A percentile compares a stretch with the other conserved stretches of the same genome.
Conservation (phyloP, 2,329 filamentous ascomycete genomes). For the Paracamarosporium sp. region DNA sequence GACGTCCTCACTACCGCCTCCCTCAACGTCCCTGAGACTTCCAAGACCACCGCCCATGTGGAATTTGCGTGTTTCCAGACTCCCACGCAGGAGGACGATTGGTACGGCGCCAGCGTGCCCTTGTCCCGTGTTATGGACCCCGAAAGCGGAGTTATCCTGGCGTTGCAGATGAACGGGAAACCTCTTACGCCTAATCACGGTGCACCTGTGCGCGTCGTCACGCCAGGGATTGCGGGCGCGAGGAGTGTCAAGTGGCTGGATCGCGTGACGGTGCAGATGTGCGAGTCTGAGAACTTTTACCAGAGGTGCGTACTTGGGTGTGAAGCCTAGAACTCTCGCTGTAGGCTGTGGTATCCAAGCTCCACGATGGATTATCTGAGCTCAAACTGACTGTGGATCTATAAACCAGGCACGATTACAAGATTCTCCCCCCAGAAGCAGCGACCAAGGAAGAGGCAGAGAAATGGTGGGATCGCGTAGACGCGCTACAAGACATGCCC, state of each 20-base stretch:
- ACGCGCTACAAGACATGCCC: slow-evolving; percentile 62
- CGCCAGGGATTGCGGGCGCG: slow-evolving; percentile 61
- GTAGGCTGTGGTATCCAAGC: background rate
- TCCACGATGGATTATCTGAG: background rate
- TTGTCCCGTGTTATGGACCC: slow-evolving; percentile 30
- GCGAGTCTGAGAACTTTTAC: slow-evolving; percentile 63
- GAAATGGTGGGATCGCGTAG: slow-evolving; percentile 58
- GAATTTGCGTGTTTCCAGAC: slow-evolving; percentile 63
- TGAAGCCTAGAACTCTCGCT: background rate
- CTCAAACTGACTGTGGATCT: background rate
- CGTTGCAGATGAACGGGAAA: slow-evolving; percentile 56
- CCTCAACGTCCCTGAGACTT: slow-evolving; percentile 41
- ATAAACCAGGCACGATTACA: slow-evolving; percentile 58
- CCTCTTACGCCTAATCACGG: slow-evolving; percentile 58
- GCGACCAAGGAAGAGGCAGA: slow-evolving; percentile 57
- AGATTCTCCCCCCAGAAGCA: slow-evolving; percentile 62
- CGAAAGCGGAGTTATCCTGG: slow-evolving; percentile 26
- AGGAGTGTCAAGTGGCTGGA: slow-evolving; percentile 65
- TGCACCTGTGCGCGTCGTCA: slow-evolving; percentile 59
- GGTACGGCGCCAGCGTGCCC: slow-evolving; percentile 65
- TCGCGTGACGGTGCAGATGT: slow-evolving; percentile 57
- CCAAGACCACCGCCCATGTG: slow-evolving; percentile 54
- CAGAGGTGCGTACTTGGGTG: slow-evolving; percentile 46
- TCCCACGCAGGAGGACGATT: slow-evolving; percentile 63
- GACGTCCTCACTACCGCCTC: slow-evolving; percentile 60